These are phyloP conservation scores for Closterium sp. DNA, from an alignment of 139 green algal species.

Conservation along the genomic window DNA sequence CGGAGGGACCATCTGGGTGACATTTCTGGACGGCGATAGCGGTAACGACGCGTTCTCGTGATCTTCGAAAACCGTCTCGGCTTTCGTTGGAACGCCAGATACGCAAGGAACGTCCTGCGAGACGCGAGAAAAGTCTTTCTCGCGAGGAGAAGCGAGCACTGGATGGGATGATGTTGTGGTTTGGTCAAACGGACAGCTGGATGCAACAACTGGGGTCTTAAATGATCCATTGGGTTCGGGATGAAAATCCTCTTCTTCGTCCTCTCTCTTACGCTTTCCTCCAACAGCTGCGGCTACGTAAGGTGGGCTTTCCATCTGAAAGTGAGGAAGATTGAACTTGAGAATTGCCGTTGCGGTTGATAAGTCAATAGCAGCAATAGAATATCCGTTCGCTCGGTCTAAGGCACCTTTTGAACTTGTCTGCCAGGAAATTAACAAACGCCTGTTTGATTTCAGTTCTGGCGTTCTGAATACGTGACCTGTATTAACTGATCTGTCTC, in stretches of 20 bases:
- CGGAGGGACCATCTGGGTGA: neutral
- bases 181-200: neutral
- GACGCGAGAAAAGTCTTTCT: neutral
- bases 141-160: neutral
- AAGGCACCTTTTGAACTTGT: no score
- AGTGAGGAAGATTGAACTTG: neutral
- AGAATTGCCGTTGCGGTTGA: neutral
- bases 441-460: neutral
- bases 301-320: neutral
- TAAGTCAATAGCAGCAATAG: no score
- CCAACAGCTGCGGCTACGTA: neutral
- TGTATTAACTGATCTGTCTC: neutral
- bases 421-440: neutral
- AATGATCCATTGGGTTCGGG: neutral
- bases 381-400: no score
- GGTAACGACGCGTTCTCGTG: neutral
- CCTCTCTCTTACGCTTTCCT: neutral
- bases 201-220: neutral
- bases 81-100: neutral
- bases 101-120: neutral
- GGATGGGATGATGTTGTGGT: neutral
- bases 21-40: neutral
- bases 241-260: neutral
- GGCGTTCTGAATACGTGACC: no score
- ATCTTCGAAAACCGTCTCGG: neutral